These are phyloP conservation scores for Hypoxylon rubiginosum DNA, from an alignment of 2,329 filamentous ascomycete genomes.

Conservation along the genomic window DNA sequence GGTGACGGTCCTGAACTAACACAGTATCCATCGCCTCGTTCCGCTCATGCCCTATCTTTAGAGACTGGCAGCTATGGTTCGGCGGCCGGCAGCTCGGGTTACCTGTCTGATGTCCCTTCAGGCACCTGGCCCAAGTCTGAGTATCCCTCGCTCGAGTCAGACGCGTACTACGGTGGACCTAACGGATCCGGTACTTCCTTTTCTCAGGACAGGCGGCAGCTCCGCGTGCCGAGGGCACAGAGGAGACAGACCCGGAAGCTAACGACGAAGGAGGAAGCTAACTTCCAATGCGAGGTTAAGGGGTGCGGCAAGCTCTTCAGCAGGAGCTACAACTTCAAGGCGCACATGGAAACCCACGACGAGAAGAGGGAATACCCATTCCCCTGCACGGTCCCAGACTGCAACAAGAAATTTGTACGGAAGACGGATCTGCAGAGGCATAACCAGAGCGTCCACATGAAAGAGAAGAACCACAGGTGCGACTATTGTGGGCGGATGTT, in stretches of 20 bases:
- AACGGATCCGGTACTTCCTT: conserved; percentile 42
- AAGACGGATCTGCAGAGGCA: conserved; percentile 81
- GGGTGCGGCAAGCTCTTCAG: conserved; percentile 85
- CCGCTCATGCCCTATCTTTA: conserved; percentile 53
- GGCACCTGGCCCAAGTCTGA: conserved; percentile 58
- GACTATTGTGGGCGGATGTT: conserved; percentile 79
- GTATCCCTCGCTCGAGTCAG: conserved; percentile 53
- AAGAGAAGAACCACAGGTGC: conserved; percentile 77
- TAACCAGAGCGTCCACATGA: conserved; percentile 78
- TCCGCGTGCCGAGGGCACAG: conserved; percentile 52
- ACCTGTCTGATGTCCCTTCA: conserved; percentile 55
- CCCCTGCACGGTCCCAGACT: conserved; percentile 73
- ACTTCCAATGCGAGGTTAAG: conserved; percentile 75
- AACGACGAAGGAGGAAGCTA: conserved; percentile 77
- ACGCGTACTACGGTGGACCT: conserved; percentile 52
- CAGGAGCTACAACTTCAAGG: conserved; percentile 87
- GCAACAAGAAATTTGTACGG: conserved; percentile 82
- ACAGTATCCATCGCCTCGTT: conserved; percentile 59
- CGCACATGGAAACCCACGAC: conserved; percentile 88
- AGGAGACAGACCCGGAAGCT: conserved; percentile 62
- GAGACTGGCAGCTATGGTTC: conserved; percentile 48
- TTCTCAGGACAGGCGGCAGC: conserved; percentile 49
- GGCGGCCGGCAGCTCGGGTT: conserved; percentile 52
- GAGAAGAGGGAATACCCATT: conserved; percentile 79
- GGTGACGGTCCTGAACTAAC: conserved; percentile 54